Evolutionary conservation across 1,284 basidiomycete genomes (phyloP).

Genomic region (Inonotus hispidus): DNA sequence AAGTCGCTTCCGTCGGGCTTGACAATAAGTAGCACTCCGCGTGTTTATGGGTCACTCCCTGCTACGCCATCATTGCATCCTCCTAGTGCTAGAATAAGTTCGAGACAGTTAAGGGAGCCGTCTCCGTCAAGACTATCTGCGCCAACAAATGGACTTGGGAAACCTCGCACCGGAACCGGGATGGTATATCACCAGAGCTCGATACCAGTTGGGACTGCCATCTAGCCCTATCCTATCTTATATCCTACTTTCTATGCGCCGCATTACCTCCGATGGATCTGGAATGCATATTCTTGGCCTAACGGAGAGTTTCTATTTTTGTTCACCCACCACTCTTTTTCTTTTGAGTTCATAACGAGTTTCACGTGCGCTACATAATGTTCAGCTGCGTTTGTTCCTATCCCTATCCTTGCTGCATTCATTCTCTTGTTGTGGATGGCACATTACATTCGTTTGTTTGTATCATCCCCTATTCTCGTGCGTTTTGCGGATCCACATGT

Average conservation of each 20-base stretch:
- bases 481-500: not conserved
- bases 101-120: not conserved
- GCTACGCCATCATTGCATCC: not conserved
- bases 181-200: conserved; percentile 48
- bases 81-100: not conserved
- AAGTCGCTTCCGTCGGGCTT: not conserved
- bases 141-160: conserved; percentile 24
- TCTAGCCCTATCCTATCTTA: not conserved
- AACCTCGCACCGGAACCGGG: conserved; percentile 60
- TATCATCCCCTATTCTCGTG: not conserved
- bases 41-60: conserved; percentile 2
- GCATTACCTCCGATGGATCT: not conserved
- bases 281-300: too few relatives aligned
- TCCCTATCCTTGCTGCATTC: not conserved
- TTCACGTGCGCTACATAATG: not conserved
- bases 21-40: not conserved
- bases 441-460: not conserved
- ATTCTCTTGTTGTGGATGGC: not conserved
- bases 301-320: not conserved
- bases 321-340: not conserved
- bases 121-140: conserved; percentile 16
- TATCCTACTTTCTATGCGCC: not conserved
- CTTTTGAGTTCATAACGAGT: not conserved
- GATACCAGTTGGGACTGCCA: conserved; percentile 6
- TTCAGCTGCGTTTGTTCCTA: not conserved